Evolutionary conservation across 2,329 filamentous ascomycete species (phyloP).

Genomic region (Akanthomyces muscarius): DNA sequence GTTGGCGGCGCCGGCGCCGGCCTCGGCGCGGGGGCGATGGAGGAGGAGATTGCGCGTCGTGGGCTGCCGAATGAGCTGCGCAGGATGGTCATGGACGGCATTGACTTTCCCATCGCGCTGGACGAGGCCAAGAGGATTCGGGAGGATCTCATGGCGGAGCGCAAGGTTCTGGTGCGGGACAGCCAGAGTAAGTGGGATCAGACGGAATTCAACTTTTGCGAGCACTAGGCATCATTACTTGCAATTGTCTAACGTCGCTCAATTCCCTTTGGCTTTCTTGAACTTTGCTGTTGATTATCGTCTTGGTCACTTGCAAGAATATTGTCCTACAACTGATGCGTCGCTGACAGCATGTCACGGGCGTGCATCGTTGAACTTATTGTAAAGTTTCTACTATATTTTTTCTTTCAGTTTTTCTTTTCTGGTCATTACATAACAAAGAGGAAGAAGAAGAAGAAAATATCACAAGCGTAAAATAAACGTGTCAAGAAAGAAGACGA

Average conservation of each 20-base stretch:
- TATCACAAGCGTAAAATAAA: background rate
- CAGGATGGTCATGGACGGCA: background rate
- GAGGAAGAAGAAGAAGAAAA: background rate
- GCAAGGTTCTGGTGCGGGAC: background rate
- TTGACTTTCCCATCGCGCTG: background rate
- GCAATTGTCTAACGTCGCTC: no score
- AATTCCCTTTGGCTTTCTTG: background rate
- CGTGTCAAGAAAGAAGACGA: conserved; percentile 2
- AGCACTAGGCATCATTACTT: background rate
- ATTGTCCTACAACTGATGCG: no score
- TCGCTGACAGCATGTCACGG: no score
- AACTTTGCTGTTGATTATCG: background rate
- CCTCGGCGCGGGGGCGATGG: background rate
- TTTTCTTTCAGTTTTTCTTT: conserved; percentile 13
- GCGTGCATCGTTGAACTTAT: background rate
- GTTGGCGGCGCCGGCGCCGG: background rate
- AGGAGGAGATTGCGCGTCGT: background rate
- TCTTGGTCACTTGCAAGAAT: background rate
- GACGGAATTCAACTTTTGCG: conserved; percentile 15
- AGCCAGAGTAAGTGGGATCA: background rate
- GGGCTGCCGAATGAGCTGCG: conserved; percentile 4
- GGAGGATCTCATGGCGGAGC: conserved; percentile 14
- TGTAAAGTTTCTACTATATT: conserved; percentile 1
- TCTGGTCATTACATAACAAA: conserved; percentile 16
- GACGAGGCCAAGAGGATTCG: conserved; percentile 7